phyloP scores from a whole-genome alignment of 2,329 filamentous ascomycete species.

The Hymenoscyphus fraxineus region DNA sequence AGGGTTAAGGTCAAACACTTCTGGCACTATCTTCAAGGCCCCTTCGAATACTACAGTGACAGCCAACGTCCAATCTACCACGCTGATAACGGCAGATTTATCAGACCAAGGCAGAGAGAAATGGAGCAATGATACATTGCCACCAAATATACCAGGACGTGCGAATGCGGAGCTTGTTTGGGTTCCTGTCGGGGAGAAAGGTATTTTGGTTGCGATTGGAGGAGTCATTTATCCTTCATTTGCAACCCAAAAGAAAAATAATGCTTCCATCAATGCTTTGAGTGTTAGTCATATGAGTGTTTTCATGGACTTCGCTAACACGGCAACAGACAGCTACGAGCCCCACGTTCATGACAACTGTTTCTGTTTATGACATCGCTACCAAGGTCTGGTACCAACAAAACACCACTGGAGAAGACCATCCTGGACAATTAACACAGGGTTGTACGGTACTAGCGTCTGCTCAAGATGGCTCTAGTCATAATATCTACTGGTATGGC shows the following conservation, averaged over 20 bases:
- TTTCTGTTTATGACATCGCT: slow-evolving; percentile 73
- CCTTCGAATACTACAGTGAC: slow-evolving; percentile 19
- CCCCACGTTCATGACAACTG: slow-evolving; percentile 63
- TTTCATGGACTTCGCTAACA: slow-evolving; percentile 24
- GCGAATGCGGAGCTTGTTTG: slow-evolving; percentile 65
- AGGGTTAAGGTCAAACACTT: slow-evolving; percentile 51
- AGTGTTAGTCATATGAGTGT: slow-evolving; percentile 37
- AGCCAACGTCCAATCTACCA: slow-evolving; percentile 45
- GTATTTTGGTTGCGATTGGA: slow-evolving; percentile 72
- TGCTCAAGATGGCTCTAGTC: slow-evolving; percentile 67
- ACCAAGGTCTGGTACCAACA: slow-evolving; percentile 70
- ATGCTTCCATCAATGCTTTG: slow-evolving; percentile 35
- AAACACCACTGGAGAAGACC: slow-evolving; percentile 55
- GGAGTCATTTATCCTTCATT: slow-evolving; percentile 64
- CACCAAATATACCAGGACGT: slow-evolving; percentile 47
- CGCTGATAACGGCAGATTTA: slow-evolving; percentile 61
- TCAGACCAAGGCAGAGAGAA: slow-evolving; percentile 43
- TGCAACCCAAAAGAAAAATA: slow-evolving; percentile 19
- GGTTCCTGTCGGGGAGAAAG: slow-evolving; percentile 73
- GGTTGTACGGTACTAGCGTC: slow-evolving; percentile 67
- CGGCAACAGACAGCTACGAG: slow-evolving; percentile 54
- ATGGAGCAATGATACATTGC: slow-evolving; percentile 57
- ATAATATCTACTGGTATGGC: slow-evolving; percentile 76
- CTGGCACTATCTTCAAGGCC: slow-evolving; percentile 45
- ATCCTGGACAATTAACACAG: slow-evolving; percentile 62